phyloP scores from a whole-genome alignment of 2,329 filamentous ascomycete species.

The Ilyonectria destructans region DNA sequence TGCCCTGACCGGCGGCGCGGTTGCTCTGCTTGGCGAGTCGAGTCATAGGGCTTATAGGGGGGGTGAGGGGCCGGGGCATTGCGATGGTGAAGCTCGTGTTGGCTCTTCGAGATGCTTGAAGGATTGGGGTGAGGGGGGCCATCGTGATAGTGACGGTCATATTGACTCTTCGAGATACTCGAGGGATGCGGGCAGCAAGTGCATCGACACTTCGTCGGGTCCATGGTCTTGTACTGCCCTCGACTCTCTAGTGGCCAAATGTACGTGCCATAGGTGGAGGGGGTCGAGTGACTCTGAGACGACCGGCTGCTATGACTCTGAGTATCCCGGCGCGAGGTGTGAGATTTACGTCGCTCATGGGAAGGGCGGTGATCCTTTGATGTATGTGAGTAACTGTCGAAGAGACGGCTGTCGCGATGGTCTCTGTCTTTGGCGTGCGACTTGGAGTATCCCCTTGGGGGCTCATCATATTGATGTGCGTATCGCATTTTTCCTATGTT shows the following conservation, averaged over 20 bases:
- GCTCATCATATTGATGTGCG: slow-evolving; percentile 20
- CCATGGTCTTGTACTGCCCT: slow-evolving; percentile 37
- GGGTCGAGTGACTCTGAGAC: neutral
- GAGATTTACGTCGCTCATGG: neutral
- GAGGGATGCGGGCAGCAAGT: slow-evolving; percentile 46
- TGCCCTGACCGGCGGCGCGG: slow-evolving; percentile 2
- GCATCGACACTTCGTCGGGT: slow-evolving; percentile 44
- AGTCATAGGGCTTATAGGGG: slow-evolving; percentile 7
- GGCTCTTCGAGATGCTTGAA: slow-evolving; percentile 29
- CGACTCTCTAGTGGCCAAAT: slow-evolving; percentile 37
- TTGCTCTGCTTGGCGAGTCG: slow-evolving; percentile 12
- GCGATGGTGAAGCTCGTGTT: slow-evolving; percentile 23
- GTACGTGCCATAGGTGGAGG: slow-evolving; percentile 44
- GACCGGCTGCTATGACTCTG: neutral
- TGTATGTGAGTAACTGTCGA: slow-evolving; percentile 14
- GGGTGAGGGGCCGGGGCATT: neutral
- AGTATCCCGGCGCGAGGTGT: neutral
- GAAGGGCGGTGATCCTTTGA: slow-evolving; percentile 13
- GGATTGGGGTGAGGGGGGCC: slow-evolving; percentile 26
- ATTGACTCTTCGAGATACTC: slow-evolving; percentile 32
- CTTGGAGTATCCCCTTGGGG: slow-evolving; percentile 20
- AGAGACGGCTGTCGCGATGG: neutral
- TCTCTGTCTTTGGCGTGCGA: slow-evolving; percentile 4
- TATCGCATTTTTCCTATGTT: slow-evolving; percentile 29
- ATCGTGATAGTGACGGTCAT: slow-evolving; percentile 17